phyloP scores from a whole-genome alignment of 371 early-diverging fungal genomes.

The Chytridium lagenaria region DNA sequence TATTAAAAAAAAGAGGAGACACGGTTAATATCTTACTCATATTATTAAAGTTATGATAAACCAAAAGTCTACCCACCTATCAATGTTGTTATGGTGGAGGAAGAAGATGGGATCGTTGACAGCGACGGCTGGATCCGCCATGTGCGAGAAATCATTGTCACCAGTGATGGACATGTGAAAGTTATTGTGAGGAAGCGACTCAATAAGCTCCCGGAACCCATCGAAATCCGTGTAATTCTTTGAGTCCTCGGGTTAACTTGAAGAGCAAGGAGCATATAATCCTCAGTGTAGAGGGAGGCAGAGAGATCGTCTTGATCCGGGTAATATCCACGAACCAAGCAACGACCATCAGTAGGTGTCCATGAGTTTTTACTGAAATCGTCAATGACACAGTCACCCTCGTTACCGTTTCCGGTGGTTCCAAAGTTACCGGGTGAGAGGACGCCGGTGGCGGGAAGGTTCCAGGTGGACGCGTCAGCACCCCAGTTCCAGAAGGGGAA shows the following conservation, averaged over 20 bases:
- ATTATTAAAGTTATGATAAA: no score
- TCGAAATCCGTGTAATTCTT: constrained; percentile 19
- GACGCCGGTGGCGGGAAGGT: not conserved
- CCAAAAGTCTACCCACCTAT: no score
- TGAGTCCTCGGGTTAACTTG: constrained; percentile 12
- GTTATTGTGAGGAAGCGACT: no score
- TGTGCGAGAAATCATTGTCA: constrained; percentile 9
- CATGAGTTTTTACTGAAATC: not conserved
- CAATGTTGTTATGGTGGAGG: constrained; percentile 65
- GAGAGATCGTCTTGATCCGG: not conserved
- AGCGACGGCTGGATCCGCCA: constrained; percentile 4
- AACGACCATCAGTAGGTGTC: constrained; percentile 4
- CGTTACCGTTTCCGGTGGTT: not conserved
- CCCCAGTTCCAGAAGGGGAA: constrained; percentile 34
- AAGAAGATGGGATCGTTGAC: constrained; percentile 65
- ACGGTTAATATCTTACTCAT: no score
- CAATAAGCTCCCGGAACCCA: constrained; percentile 8
- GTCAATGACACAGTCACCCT: constrained; percentile 2
- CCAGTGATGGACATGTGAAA: constrained; percentile 14
- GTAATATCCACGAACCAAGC: constrained; percentile 46
- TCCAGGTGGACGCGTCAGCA: constrained; percentile 18
- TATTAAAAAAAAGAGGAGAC: no score
- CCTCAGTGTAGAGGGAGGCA: not conserved
- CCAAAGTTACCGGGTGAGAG: constrained; percentile 21
- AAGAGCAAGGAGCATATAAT: constrained; percentile 20